A percentile compares a stretch with the other conserved stretches of the same genome.
These are phyloP conservation scores for Apiospora hydei DNA, from an alignment of 2,329 filamentous ascomycete species.

Conservation along the genomic window DNA sequence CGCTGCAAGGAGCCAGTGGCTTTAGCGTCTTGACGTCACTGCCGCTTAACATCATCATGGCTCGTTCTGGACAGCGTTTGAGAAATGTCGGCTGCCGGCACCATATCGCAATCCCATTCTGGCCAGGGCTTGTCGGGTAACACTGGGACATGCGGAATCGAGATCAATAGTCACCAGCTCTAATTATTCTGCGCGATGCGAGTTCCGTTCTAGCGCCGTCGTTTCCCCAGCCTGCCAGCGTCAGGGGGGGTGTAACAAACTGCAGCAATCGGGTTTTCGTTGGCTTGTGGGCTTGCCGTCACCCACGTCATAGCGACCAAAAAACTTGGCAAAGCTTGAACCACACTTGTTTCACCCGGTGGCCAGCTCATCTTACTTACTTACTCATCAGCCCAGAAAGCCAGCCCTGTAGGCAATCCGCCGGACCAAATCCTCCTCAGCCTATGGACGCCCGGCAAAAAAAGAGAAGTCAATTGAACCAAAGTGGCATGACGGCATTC, in stretches of 20 bases:
- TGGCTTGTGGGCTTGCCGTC: conserved; percentile 11
- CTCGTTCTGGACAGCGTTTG: not conserved
- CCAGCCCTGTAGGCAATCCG: not conserved
- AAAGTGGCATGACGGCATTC: conserved; percentile 8
- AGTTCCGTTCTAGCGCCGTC: not conserved
- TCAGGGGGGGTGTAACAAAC: not conserved
- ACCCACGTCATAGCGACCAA: conserved; percentile 33
- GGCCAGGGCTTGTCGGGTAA: not conserved
- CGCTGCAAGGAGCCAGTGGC: not conserved
- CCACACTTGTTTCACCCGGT: conserved; percentile 32
- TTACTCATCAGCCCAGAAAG: not conserved
- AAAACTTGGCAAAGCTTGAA: conserved; percentile 40
- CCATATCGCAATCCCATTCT: not conserved
- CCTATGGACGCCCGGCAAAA: not conserved
- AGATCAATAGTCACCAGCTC: not conserved
- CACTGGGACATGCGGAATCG: not conserved
- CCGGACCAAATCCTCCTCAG: conserved; percentile 8
- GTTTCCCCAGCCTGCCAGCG: not conserved
- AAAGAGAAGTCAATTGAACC: not conserved
- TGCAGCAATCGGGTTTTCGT: not conserved
- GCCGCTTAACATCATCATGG: not conserved
- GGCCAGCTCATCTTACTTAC: conserved; percentile 7
- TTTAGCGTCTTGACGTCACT: not conserved
- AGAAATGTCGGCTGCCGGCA: not conserved
- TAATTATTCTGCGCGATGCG: not conserved